phyloP scores from a whole-genome alignment of 2,329 filamentous ascomycete species.

The Cladosporium colombiae region DNA sequence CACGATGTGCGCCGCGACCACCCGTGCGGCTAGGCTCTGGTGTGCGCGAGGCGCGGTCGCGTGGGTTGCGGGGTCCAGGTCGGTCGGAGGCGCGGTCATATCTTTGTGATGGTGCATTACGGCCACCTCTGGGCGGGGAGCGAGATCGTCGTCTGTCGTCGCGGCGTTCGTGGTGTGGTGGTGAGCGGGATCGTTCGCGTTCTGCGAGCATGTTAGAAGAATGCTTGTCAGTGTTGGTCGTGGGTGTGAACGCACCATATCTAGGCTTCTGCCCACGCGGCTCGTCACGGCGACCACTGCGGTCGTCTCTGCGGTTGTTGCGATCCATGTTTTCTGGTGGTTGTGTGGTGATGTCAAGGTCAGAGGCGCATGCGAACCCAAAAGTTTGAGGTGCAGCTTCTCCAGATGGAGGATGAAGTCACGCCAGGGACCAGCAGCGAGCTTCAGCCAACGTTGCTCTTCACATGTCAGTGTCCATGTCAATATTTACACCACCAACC shows the following conservation, averaged over 20 bases:
- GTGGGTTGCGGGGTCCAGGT: conserved; percentile 15
- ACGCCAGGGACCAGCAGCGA: neutral
- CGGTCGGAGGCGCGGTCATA: conserved; percentile 28
- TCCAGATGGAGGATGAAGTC: conserved; percentile 5
- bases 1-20: conserved; percentile 20
- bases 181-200: conserved; percentile 34
- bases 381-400: conserved; percentile 19
- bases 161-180: conserved; percentile 32
- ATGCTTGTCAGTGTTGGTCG: neutral
- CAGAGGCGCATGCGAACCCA: conserved; percentile 4
- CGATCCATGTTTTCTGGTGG: conserved; percentile 28
- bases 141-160: conserved; percentile 35
- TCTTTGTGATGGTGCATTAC: conserved; percentile 24
- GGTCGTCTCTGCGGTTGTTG: conserved; percentile 30
- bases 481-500: neutral
- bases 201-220: conserved; percentile 27
- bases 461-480: conserved; percentile 17
- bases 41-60: conserved; percentile 6
- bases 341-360: conserved; percentile 10
- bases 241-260: conserved; percentile 27
- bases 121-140: conserved; percentile 23
- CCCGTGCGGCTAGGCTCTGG: conserved; percentile 19
- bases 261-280: conserved; percentile 29
- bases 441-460: conserved; percentile 17
- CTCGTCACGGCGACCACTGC: conserved; percentile 29